Base-by-base conservation (phyloP, 257 asterid genomes). In the Penstemon newberryi region DNA sequence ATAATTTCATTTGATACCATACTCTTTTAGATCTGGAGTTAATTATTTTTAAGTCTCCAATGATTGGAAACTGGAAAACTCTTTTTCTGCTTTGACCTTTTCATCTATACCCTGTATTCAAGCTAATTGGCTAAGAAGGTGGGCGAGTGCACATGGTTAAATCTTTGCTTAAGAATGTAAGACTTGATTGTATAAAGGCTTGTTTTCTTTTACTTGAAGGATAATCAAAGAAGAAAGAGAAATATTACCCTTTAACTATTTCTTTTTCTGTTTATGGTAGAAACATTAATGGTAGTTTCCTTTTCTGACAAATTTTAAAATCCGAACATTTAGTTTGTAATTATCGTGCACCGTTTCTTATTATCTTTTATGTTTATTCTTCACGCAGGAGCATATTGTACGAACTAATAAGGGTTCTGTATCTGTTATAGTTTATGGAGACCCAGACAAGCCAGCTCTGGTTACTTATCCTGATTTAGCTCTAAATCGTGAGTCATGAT, bases 401-500 rank as follows among this genome's bases (percentile, higher is more conserved):
- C 84, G 81, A 51, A 90, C 96, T 41, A 86, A 88, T 70, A 77
- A 51, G 75, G 97, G 90, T 69, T 86, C 96, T 71, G 87, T 90
- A 56, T 90, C 96, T 61, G 97, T 90, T 74, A 88, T 88, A 65
- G 86, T 90, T 50, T 90, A 88, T 71, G 97, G 97, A 53, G 95
- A 90, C 68, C 87, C 85, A 67, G 96, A 92, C 62, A 92, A 92
- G 81, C 97, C 98, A 7, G 97, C 96, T 74, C 84, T 92, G 69
- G 78, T 92, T 74, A 90, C 98, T 75, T 92, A 92, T 75, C 97
- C 98, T 46, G 98, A 92, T 88, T 70, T 92, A 75, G 97, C 96
- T 80, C 77, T 92, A 79, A 92, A 92, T 69, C 89, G 97, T 92
- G 83, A 85, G 98, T 84, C 53, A 71, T 71, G 65, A 46, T 52